Evolutionary conservation across 139 green algal species (phyloP).

Genomic region (Diplosphaera chodatii): DNA sequence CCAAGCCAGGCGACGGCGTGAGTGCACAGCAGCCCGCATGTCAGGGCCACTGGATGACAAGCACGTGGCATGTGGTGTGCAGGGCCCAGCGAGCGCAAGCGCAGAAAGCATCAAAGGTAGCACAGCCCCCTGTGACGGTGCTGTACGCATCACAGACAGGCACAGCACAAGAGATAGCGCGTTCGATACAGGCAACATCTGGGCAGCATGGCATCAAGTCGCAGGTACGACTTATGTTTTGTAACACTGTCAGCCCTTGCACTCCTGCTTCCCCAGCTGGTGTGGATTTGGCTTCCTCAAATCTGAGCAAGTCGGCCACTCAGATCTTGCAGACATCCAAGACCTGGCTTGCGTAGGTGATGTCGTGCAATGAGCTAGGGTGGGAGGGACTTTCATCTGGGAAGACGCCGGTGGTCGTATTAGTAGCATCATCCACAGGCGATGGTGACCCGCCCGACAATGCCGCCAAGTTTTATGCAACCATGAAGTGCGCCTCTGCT

Average conservation of each 20-base stretch:
- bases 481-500: conserved; percentile 13
- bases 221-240: conserved; percentile 30
- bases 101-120: background rate
- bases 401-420: conserved; percentile 34
- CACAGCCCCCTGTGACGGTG: conserved; percentile 35
- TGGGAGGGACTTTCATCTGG: conserved; percentile 42
- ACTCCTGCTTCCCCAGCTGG: no score
- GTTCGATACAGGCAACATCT: conserved; percentile 73
- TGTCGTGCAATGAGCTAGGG: conserved; percentile 73
- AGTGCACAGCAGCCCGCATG: conserved; percentile 2
- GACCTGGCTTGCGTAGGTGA: no score
- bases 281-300: no score
- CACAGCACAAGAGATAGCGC: conserved; percentile 85
- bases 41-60: no score
- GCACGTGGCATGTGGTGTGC: background rate
- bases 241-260: no score
- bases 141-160: conserved; percentile 90
- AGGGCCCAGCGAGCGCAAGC: background rate
- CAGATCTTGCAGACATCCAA: no score
- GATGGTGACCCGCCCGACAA: conserved; percentile 96
- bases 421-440: conserved; percentile 66
- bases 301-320: no score
- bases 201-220: conserved; percentile 34
- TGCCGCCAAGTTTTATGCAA: conserved; percentile 56
- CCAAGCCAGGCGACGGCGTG: background rate